Evolutionary conservation across 495 filamentous ascomycete genomes (phyloP), one percentile per base, ranked within the genome.

Genomic region (Penicillium macrosclerotiorum): DNA sequence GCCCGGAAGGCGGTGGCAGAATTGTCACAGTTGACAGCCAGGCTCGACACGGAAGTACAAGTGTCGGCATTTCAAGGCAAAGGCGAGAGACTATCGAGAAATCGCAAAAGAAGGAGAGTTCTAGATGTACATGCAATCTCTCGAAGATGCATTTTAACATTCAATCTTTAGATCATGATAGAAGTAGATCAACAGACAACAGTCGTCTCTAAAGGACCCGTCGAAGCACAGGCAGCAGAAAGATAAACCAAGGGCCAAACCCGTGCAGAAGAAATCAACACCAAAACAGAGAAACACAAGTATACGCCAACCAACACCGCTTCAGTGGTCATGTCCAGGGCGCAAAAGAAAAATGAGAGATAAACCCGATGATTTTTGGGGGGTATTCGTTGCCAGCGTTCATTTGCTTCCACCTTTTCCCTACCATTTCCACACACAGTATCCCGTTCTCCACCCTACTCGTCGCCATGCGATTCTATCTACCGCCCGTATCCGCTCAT

Each of bases 291-390:
- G 52, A 52, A 47, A 61, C 20, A 42, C 45, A 52, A 61, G 29
- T 43, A 59, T 54, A 52, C 62, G 63, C 65, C 61, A 50, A 37
- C 34, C 45, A 68, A 71, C 65, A 65, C 65, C 68, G 58, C 57
- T 65, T 52, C 59, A n/a, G 64, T 68, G 59, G 55, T 60, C 55
- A 53, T 64, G 46, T 61, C 52, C 47, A 58, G 52, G 54, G 50
- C 51, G 54, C 49, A 54, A 58, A 45, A 49, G 30, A 45, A 41
- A 49, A 54, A 58, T 29, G 40, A 30, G 38, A 30, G 12, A n/a
- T 38, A 24, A n/a, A 47, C 38, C 23, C 43, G 46, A 40, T 47
- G 40, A 46, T 47, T 45, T 47, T 38, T n/a, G n/a, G n/a, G 42
- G 50, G 59, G 52, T 57, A 63, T 62, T 59, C 48, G 33, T 58